phyloP scores from a whole-genome alignment of 352 stramenopile species.

The Phytophthora sp. region DNA sequence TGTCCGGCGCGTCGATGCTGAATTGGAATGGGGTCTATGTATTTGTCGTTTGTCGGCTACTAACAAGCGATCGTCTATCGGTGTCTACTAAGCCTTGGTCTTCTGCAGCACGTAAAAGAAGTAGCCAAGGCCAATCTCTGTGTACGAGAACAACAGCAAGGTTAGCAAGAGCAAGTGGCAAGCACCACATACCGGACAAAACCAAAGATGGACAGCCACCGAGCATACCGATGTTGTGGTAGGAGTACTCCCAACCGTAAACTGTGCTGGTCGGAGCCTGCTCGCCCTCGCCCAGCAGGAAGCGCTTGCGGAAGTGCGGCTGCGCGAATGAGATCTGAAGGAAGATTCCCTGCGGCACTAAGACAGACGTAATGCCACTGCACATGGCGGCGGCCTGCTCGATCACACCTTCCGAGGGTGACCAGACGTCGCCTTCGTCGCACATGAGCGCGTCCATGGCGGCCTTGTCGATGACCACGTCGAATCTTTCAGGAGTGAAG shows the following conservation, averaged over 20 bases:
- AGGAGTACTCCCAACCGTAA: slow-evolving; percentile 57
- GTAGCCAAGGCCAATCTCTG: slow-evolving; percentile 63
- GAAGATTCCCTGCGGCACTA: slow-evolving; percentile 55
- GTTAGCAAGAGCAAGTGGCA: slow-evolving; percentile 6
- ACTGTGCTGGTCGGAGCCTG: slow-evolving; percentile 31
- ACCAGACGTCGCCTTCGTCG: slow-evolving; percentile 80
- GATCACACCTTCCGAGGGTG: slow-evolving; percentile 56
- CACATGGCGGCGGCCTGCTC: slow-evolving; percentile 62
- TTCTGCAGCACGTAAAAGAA: slow-evolving; percentile 70
- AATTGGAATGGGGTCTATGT: no score
- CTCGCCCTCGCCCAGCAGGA: slow-evolving; percentile 52
- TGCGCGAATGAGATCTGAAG: slow-evolving; percentile 85
- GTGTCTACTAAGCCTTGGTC: slow-evolving; percentile 21
- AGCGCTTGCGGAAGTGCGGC: slow-evolving; percentile 81
- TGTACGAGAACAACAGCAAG: background rate
- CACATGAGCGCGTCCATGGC: slow-evolving; percentile 86
- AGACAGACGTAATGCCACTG: slow-evolving; percentile 44
- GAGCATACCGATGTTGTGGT: slow-evolving; percentile 57
- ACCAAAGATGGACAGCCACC: background rate
- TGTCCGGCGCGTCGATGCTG: no score
- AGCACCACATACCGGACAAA: background rate
- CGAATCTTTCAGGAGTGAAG: slow-evolving; percentile 55
- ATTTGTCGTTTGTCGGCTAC: no score
- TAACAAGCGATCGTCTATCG: background rate
- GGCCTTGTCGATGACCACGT: slow-evolving; percentile 86